Percentiles rank a stretch among this genome's conserved stretches.
phyloP scores from a whole-genome alignment of 768 basidiomycete species.

The Heimioporus sp. region DNA sequence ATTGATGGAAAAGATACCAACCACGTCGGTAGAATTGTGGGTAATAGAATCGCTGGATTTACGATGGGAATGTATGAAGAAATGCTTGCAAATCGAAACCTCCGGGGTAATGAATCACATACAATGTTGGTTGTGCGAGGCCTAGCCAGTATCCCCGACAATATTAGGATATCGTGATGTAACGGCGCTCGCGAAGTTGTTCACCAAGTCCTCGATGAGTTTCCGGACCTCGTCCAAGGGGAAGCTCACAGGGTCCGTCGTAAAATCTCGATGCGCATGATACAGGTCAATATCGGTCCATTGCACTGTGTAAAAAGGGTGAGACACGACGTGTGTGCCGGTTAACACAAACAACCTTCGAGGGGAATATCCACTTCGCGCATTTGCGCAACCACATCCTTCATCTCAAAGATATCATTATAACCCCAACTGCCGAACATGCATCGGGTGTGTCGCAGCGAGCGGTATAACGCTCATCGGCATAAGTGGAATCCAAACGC shows the following conservation, averaged over 20 bases:
- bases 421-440: constrained; percentile 40
- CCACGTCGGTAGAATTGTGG: constrained; percentile 58
- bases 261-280: constrained; percentile 68
- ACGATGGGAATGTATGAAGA: constrained; percentile 62
- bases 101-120: background rate
- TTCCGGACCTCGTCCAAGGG: constrained; percentile 48
- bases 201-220: constrained; percentile 55
- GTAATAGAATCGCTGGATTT: constrained; percentile 59
- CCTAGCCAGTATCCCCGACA: background rate
- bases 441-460: background rate
- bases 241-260: constrained; percentile 61
- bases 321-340: background rate
- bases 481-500: constrained; percentile 77
- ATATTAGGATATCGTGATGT: background rate
- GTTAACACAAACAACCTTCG: constrained; percentile 47
- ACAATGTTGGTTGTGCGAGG: constrained; percentile 25
- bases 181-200: constrained; percentile 12
- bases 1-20: constrained; percentile 31
- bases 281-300: constrained; percentile 78
- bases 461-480: constrained; percentile 34
- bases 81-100: background rate
- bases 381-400: constrained; percentile 53
- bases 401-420: constrained; percentile 48
- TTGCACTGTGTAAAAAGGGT: constrained; percentile 45
- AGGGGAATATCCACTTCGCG: constrained; percentile 66